Evolutionary conservation across 2,329 filamentous ascomycete genomes (phyloP).

Genomic region (Fusarium agapanthi): DNA sequence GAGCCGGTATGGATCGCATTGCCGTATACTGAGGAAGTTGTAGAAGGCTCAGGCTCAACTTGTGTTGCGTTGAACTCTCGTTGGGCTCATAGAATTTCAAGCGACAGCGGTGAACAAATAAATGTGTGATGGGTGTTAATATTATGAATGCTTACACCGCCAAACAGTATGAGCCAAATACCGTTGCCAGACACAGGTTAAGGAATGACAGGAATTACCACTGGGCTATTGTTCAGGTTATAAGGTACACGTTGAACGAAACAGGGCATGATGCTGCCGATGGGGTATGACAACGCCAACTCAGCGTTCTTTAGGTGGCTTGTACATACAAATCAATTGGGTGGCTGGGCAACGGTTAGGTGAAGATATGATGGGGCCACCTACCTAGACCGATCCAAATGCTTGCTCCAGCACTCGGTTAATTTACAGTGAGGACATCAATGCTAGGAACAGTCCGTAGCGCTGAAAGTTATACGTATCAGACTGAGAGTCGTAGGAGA

Average conservation of each 20-base stretch:
- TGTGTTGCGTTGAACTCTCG: not conserved
- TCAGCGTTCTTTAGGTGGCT: constrained; percentile 8
- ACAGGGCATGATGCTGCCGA: constrained; percentile 11
- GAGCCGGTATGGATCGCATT: constrained; percentile 53
- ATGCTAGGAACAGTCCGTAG: not conserved
- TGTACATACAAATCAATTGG: constrained; percentile 42
- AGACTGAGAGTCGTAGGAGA: not conserved
- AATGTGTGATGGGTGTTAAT: not conserved
- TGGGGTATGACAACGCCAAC: constrained; percentile 35
- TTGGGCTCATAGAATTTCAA: not conserved
- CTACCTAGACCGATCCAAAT: not conserved
- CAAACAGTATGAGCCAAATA: not conserved
- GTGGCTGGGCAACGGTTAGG: constrained; percentile 38
- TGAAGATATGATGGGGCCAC: constrained; percentile 12
- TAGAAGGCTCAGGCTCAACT: not conserved
- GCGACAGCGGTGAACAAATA: constrained; percentile 16
- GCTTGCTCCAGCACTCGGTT: not conserved
- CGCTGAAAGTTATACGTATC: not conserved
- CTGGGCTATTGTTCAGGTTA: not conserved
- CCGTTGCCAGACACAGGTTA: constrained; percentile 1
- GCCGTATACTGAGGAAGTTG: not conserved
- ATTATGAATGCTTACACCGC: constrained; percentile 23
- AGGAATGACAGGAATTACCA: not conserved
- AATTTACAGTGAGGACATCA: not conserved
- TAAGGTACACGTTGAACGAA: not conserved